Conservation (phyloP, 768 basidiomycete genomes). For the Mycena kentingensis region DNA sequence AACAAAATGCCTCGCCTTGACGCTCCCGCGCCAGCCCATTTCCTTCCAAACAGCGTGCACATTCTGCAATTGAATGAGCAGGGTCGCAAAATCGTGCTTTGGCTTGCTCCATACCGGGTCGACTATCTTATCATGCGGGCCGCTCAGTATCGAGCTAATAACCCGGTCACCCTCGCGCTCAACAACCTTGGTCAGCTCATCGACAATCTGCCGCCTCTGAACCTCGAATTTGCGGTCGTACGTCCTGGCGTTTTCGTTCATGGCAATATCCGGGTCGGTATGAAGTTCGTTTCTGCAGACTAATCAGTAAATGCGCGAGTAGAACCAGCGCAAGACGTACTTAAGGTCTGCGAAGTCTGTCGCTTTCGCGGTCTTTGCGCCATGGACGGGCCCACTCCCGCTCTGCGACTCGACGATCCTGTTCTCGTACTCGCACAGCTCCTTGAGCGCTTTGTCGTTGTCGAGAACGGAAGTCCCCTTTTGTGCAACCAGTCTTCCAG, state of each 20-base stretch:
- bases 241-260: conserved; percentile 29
- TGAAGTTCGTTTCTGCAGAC: conserved; percentile 30
- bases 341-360: conserved; percentile 18
- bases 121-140: conserved; percentile 16
- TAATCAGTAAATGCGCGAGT: no score
- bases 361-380: background rate
- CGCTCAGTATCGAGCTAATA: conserved; percentile 22
- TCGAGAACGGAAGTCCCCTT: conserved; percentile 26
- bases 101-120: conserved; percentile 5
- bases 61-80: conserved; percentile 13
- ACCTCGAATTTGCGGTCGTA: conserved; percentile 37
- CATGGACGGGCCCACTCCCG: background rate
- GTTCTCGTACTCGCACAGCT: conserved; percentile 23
- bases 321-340: conserved; percentile 28
- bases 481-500: conserved; percentile 19
- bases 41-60: conserved; percentile 17
- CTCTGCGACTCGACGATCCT: conserved; percentile 1
- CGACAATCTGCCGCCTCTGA: conserved; percentile 31
- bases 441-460: conserved; percentile 26
- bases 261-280: conserved; percentile 26
- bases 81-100: conserved; percentile 2
- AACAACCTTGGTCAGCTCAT: conserved; percentile 29
- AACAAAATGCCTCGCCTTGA: conserved; percentile 42
- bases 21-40: conserved; percentile 39
- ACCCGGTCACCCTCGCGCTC: conserved; percentile 33